Conservation (phyloP, 306 rosid species). For the Medicago arabica region DNA sequence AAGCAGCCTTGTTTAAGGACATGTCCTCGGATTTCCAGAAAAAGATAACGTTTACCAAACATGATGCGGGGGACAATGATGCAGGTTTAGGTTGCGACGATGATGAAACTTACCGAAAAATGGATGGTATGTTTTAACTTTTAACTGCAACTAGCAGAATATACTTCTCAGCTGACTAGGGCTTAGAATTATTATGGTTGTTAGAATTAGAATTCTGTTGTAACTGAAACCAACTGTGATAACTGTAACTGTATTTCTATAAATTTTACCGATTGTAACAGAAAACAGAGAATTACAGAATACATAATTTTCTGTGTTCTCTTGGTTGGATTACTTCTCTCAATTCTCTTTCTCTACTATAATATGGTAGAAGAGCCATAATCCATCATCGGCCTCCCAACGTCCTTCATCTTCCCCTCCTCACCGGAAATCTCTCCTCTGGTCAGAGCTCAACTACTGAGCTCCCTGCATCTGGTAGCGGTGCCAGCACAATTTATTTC, state of each 20-base stretch:
- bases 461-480: too few relatives aligned
- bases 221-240: neutral
- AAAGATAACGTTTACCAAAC: slow-evolving; percentile 75
- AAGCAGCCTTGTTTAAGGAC: slow-evolving; percentile 56
- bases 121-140: slow-evolving; percentile 60
- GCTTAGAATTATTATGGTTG: neutral
- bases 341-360: neutral
- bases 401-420: neutral
- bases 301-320: neutral
- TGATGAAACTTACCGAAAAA: slow-evolving; percentile 62
- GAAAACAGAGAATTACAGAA: too few relatives aligned
- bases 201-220: slow-evolving; percentile 5
- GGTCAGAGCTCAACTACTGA: too few relatives aligned
- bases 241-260: neutral
- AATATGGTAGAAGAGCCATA: neutral
- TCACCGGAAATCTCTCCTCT: too few relatives aligned
- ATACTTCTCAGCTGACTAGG: neutral
- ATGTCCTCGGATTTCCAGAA: slow-evolving; percentile 87
- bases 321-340: neutral
- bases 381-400: neutral
- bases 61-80: slow-evolving; percentile 56
- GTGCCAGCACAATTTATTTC: too few relatives aligned
- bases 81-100: slow-evolving; percentile 52
- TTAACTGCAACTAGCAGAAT: neutral
- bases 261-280: too few relatives aligned